A percentile compares a stretch with the other conserved stretches of the same genome.
Evolutionary conservation across 164 flowering plant genomes (phyloP).

Genomic region (Paratinospora sagittata): DNA sequence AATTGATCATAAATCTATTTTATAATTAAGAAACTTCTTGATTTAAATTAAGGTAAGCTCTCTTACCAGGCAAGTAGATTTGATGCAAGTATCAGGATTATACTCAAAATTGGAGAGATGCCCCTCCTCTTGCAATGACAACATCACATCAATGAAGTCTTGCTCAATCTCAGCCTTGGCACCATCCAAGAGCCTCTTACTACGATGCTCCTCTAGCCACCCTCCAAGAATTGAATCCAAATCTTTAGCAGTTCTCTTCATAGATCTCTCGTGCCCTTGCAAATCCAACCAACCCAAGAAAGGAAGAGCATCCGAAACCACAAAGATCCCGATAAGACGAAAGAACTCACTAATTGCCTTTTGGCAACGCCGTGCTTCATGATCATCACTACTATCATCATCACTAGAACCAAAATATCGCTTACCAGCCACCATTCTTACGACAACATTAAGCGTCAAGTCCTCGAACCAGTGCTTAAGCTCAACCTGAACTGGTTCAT

Average conservation of each 20-base stretch:
- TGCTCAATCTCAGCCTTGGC: neutral
- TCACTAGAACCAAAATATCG: constrained; percentile 7
- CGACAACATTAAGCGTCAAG: constrained; percentile 14
- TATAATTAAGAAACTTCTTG: too few relatives aligned
- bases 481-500: constrained; percentile 3
- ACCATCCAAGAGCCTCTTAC: constrained; percentile 1
- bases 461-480: constrained; percentile 13
- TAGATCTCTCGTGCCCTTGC: constrained; percentile 26
- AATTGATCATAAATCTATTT: too few relatives aligned
- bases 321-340: constrained; percentile 14
- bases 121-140: constrained; percentile 13
- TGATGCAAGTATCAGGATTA: constrained; percentile 14
- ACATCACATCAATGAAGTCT: constrained; percentile 33
- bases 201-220: constrained; percentile 32
- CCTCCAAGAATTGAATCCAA: constrained; percentile 14
- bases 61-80: constrained; percentile 13
- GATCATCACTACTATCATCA: neutral
- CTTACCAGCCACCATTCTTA: constrained; percentile 22
- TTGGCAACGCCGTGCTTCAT: constrained; percentile 15
- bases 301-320: constrained; percentile 27
- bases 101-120: constrained; percentile 3
- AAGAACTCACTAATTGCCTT: constrained; percentile 19
- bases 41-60: too few relatives aligned
- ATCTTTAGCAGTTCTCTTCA: constrained; percentile 30
- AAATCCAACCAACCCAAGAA: constrained; percentile 31